phyloP scores from a whole-genome alignment of 2,329 filamentous ascomycete genomes.

The Apiospora koreana region DNA sequence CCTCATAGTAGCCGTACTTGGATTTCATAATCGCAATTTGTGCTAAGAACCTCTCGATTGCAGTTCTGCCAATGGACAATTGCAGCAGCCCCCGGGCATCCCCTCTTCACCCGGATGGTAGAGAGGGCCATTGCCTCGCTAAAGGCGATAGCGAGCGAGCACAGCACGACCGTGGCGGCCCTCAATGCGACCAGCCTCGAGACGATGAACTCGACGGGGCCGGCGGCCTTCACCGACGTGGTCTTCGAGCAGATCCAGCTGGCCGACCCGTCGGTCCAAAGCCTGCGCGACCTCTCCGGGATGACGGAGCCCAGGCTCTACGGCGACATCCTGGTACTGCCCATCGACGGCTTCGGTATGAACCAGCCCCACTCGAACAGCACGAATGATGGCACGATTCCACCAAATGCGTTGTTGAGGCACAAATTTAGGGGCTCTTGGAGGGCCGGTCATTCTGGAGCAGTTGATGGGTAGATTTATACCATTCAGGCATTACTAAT shows the following conservation, averaged over 20 bases:
- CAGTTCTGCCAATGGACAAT: slow-evolving; percentile 19
- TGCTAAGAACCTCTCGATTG: not conserved
- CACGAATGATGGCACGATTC: not conserved
- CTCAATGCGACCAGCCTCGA: slow-evolving; percentile 11
- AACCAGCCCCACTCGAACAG: slow-evolving; percentile 7
- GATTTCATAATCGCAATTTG: too few relatives aligned
- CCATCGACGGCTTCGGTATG: slow-evolving; percentile 13
- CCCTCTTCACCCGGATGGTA: slow-evolving; percentile 10
- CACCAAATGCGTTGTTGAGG: not conserved
- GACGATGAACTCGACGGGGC: slow-evolving; percentile 15
- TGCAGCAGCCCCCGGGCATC: slow-evolving; percentile 13
- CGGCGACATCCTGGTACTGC: slow-evolving; percentile 13
- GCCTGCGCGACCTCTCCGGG: slow-evolving; percentile 5
- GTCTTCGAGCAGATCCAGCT: slow-evolving; percentile 14
- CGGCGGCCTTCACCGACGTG: slow-evolving; percentile 13
- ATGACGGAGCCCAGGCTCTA: slow-evolving; percentile 14
- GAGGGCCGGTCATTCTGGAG: too few relatives aligned
- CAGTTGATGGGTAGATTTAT: too few relatives aligned
- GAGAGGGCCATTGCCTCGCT: not conserved
- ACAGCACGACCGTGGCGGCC: not conserved
- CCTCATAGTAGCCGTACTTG: too few relatives aligned
- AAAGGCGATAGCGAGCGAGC: not conserved
- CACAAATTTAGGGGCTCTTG: slow-evolving; percentile 18
- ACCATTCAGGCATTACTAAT: not conserved
- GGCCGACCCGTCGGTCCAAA: not conserved